Percentiles rank a stretch among this genome's conserved stretches.
Evolutionary conservation across 2,329 filamentous ascomycete genomes (phyloP).

Genomic region (Emydomyces testavorans): DNA sequence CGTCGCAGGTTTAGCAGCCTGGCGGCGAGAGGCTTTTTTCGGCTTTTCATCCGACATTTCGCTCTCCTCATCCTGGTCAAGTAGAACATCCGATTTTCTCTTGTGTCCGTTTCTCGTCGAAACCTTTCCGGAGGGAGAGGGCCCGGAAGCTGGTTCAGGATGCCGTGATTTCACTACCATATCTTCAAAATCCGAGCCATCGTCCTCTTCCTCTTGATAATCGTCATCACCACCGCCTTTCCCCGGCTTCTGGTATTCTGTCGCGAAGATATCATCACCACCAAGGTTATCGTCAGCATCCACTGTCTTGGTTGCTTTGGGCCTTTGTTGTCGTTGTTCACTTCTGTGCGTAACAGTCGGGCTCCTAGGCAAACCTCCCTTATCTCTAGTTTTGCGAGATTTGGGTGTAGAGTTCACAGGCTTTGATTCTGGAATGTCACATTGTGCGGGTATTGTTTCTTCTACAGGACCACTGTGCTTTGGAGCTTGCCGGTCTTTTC

Average conservation of each 20-base stretch:
- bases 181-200: constrained; percentile 49
- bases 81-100: constrained; percentile 46
- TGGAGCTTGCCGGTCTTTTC: constrained; percentile 42
- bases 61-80: constrained; percentile 42
- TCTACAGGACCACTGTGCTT: not conserved
- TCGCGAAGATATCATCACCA: constrained; percentile 75
- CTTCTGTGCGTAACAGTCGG: not conserved
- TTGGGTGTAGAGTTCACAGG: constrained; percentile 23
- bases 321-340: constrained; percentile 15
- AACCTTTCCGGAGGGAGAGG: constrained; percentile 37
- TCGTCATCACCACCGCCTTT: constrained; percentile 60
- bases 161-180: constrained; percentile 50
- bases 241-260: constrained; percentile 53
- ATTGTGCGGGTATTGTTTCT: constrained; percentile 21
- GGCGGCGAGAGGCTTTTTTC: constrained; percentile 39
- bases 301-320: constrained; percentile 31
- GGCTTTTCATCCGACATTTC: constrained; percentile 49
- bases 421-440: constrained; percentile 17
- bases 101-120: constrained; percentile 41
- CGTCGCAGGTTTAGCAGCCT: constrained; percentile 10
- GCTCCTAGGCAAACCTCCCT: constrained; percentile 43
- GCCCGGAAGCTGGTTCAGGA: constrained; percentile 40
- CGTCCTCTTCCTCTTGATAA: constrained; percentile 52
- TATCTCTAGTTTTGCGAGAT: constrained; percentile 40
- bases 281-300: constrained; percentile 57